Conservation (phyloP, 108 stramenopile genomes). For the Schizochytrium sp. region DNA sequence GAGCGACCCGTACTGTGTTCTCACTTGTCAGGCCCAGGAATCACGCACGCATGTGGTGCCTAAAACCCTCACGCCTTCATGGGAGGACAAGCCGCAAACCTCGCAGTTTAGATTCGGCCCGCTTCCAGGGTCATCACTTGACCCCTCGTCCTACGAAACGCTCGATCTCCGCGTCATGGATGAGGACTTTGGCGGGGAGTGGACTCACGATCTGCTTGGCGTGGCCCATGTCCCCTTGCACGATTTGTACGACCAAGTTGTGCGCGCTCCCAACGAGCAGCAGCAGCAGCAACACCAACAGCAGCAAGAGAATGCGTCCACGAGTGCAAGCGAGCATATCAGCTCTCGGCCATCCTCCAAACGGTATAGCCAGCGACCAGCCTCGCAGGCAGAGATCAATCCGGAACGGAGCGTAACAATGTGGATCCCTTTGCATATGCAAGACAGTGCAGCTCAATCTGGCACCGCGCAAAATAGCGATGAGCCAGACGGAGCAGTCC, state of each 20-base stretch:
- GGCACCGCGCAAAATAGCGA: neutral
- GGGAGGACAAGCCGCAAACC: neutral
- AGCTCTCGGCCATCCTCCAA: neutral
- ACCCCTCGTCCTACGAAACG: neutral
- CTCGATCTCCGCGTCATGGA: neutral
- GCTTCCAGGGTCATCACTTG: neutral
- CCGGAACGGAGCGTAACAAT: neutral
- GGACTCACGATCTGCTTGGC: neutral
- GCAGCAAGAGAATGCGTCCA: no score
- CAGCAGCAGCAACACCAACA: neutral
- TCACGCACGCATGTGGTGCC: neutral
- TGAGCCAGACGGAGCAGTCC: neutral
- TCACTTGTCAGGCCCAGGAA: neutral
- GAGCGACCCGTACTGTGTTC: slow-evolving; percentile 10
- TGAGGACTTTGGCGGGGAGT: neutral
- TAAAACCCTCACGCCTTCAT: neutral
- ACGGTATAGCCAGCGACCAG: neutral
- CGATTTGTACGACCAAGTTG: neutral
- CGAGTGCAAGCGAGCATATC: no score
- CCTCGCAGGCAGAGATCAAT: neutral
- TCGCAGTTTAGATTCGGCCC: neutral
- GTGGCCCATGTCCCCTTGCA: neutral
- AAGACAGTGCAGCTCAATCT: neutral
- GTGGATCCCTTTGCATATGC: neutral
- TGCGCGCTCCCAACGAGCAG: neutral